Conservation (phyloP, 2,329 filamentous ascomycete genomes). For the Epichloe baconii region DNA sequence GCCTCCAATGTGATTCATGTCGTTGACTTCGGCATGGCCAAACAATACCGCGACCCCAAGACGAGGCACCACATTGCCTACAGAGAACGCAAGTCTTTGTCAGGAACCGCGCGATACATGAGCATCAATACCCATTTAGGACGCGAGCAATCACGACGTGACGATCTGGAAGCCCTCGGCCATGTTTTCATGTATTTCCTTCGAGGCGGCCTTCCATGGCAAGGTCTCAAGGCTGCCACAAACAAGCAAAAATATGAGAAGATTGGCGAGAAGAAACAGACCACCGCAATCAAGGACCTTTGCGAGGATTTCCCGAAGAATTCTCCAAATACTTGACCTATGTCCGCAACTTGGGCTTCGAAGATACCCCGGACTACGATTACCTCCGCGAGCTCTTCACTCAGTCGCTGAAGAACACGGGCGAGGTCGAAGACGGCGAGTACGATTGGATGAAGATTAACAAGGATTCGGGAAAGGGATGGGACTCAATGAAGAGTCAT, state of each 20-base stretch:
- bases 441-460: conserved; percentile 99
- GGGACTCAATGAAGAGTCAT: conserved; percentile 63
- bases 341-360: conserved; percentile 93
- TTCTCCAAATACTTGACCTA: conserved; percentile 97
- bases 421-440: conserved; percentile 92
- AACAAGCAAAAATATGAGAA: conserved; percentile 99
- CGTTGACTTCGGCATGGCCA: conserved; percentile 98
- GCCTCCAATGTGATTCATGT: conserved; percentile 97
- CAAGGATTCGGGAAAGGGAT: conserved; percentile 70
- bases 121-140: conserved; percentile 98
- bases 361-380: conserved; percentile 97
- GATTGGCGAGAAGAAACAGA: conserved; percentile 99
- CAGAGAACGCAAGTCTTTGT: conserved; percentile 89
- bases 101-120: conserved; percentile 96
- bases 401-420: conserved; percentile 84
- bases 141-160: conserved; percentile 86
- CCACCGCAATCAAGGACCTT: conserved; percentile 88
- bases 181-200: conserved; percentile 68
- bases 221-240: conserved; percentile 59
- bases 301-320: conserved; percentile 93
- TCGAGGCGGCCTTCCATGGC: conserved; percentile 58
- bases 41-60: conserved; percentile 97
- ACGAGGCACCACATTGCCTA: conserved; percentile 99
- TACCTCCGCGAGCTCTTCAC: conserved; percentile 95
- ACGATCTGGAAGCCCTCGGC: conserved; percentile 81